phyloP scores from a whole-genome alignment of 495 filamentous ascomycete species.

The Lasiosphaeris hirsuta region DNA sequence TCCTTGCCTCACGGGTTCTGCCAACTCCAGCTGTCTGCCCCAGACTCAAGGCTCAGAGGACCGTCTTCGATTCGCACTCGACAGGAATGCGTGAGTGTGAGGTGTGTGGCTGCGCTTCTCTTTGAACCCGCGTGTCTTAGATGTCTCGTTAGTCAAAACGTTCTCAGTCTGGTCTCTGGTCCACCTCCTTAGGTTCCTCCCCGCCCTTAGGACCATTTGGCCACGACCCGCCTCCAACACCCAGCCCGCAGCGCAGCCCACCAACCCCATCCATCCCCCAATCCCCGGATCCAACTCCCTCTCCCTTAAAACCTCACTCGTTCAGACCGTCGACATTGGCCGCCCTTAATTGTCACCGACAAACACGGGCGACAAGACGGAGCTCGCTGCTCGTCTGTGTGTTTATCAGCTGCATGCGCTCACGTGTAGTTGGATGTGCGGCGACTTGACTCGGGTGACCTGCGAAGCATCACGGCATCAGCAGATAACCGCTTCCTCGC shows the following conservation, averaged over 20 bases:
- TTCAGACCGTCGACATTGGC: not conserved
- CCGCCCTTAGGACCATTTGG: not conserved
- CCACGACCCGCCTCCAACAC: not conserved
- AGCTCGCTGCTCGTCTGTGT: too few relatives aligned
- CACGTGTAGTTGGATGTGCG: slow-evolving; percentile 1
- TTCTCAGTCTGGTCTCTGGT: not conserved
- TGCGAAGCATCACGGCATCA: not conserved
- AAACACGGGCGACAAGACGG: too few relatives aligned
- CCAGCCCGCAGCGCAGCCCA: too few relatives aligned
- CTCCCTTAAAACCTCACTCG: not conserved
- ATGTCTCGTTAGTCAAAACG: slow-evolving; percentile 6
- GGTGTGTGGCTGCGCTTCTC: not conserved
- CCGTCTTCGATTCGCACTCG: too few relatives aligned
- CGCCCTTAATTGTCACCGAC: not conserved
- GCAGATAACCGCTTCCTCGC: not conserved
- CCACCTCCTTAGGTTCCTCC: not conserved
- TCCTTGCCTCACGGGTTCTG: not conserved
- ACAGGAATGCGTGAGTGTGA: too few relatives aligned
- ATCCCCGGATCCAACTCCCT: not conserved
- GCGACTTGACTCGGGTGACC: slow-evolving; percentile 7
- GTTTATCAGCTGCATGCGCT: not conserved
- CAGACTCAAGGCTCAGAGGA: too few relatives aligned
- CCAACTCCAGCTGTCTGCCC: too few relatives aligned
- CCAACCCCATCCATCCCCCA: too few relatives aligned
- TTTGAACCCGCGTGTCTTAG: not conserved